Evolutionary conservation across 169 alveolate species (phyloP).

Genomic region (Plasmodium inui): DNA sequence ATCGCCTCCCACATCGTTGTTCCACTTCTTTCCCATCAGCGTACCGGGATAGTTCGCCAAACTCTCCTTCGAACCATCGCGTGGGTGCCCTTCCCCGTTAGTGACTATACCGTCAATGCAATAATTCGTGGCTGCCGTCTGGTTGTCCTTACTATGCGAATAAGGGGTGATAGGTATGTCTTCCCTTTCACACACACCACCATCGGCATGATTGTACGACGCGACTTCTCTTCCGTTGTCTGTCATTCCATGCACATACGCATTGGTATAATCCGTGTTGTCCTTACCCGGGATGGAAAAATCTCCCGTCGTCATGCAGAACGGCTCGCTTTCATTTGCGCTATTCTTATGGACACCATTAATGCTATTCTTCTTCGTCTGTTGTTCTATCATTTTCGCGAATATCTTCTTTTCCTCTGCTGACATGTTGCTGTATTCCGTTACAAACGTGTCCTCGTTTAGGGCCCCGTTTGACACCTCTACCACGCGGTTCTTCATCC

Average conservation of each 20-base stretch:
- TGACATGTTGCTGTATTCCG: background rate
- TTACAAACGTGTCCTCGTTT: background rate
- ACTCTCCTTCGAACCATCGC: background rate
- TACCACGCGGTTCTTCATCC: background rate
- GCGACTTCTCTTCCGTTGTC: background rate
- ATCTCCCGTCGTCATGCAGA: background rate
- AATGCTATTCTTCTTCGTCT: background rate
- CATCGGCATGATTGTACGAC: background rate
- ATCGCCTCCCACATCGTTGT: background rate
- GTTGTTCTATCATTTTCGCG: background rate
- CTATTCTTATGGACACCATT: background rate
- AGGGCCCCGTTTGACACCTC: background rate
- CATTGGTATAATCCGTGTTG: background rate
- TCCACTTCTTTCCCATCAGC: background rate
- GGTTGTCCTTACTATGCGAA: background rate
- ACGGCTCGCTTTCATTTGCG: background rate
- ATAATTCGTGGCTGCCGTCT: background rate
- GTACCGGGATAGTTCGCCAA: background rate
- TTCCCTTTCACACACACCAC: background rate
- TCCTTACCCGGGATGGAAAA: background rate
- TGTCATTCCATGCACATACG: background rate
- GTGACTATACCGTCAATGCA: background rate
- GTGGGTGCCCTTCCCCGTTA: background rate
- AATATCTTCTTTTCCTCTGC: conserved; percentile 17
- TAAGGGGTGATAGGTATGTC: background rate